A percentile compares a stretch with the other conserved stretches of the same genome.
phyloP scores from a whole-genome alignment of 352 stramenopile genomes.

The Globisporangium abappressorium region DNA sequence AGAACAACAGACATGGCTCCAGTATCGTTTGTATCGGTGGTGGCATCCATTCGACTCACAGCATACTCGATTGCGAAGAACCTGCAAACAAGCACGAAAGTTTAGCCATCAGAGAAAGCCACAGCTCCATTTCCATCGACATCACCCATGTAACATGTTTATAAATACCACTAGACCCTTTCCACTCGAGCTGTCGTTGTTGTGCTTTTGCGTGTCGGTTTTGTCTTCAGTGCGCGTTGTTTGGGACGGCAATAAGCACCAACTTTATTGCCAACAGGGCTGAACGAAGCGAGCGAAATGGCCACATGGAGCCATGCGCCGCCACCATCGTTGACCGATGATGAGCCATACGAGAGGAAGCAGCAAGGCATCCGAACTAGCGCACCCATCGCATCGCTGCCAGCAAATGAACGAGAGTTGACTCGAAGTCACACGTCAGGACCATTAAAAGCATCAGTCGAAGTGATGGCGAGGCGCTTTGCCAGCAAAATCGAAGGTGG shows the following conservation, averaged over 20 bases:
- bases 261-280: neutral
- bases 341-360: neutral
- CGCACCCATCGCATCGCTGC: neutral
- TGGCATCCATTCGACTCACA: neutral
- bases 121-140: neutral
- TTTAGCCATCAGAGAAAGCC: neutral
- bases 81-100: neutral
- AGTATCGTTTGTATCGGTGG: neutral
- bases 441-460: neutral
- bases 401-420: neutral
- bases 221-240: neutral
- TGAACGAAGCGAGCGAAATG: neutral
- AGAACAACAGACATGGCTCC: neutral
- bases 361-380: neutral
- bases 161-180: neutral
- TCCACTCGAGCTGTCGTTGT: neutral
- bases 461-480: neutral
- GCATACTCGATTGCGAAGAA: neutral
- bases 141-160: neutral
- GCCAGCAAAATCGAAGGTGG: constrained; percentile 18
- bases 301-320: neutral
- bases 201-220: neutral
- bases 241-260: neutral
- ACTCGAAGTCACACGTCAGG: neutral
- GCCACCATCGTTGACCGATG: neutral